A percentile compares a stretch with the other conserved stretches of the same genome.
Conservation (phyloP, 2,329 filamentous ascomycete genomes). For the Epichloe brachyelytri region DNA sequence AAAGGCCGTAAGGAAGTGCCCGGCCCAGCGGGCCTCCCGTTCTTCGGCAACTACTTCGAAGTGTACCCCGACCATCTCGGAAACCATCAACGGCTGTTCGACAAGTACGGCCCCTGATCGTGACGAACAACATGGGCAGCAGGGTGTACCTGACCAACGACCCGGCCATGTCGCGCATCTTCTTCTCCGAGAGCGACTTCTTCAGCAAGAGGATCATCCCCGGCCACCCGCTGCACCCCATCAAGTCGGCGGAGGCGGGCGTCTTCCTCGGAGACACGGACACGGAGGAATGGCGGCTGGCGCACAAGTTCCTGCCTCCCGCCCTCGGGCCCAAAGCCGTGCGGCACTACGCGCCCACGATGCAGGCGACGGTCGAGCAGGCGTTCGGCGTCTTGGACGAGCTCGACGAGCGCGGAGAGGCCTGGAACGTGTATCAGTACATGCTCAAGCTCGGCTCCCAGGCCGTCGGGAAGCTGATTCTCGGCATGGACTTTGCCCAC, state of each 20-base stretch:
- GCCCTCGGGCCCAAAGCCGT: slow-evolving; percentile 47
- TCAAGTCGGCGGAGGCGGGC: slow-evolving; percentile 27
- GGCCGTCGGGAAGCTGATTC: too few relatives aligned
- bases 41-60: slow-evolving; percentile 41
- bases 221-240: slow-evolving; percentile 31
- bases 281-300: slow-evolving; percentile 32
- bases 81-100: slow-evolving; percentile 41
- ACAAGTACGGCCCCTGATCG: slow-evolving; percentile 37
- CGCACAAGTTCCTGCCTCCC: slow-evolving; percentile 50
- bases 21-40: slow-evolving; percentile 33
- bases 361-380: slow-evolving; percentile 39
- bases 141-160: slow-evolving; percentile 37
- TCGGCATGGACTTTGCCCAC: too few relatives aligned
- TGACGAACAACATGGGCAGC: slow-evolving; percentile 38
- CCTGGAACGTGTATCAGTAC: too few relatives aligned
- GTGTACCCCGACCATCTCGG: slow-evolving; percentile 45
- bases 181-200: slow-evolving; percentile 35
- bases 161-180: slow-evolving; percentile 30
- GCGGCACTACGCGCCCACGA: slow-evolving; percentile 44
- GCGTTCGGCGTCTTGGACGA: slow-evolving; percentile 34
- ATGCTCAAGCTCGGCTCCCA: too few relatives aligned
- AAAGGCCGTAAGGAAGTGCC: slow-evolving; percentile 35
- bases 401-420: slow-evolving; percentile 26
- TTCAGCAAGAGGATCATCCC: slow-evolving; percentile 40
- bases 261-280: slow-evolving; percentile 38